A percentile compares a stretch with the other conserved stretches of the same genome.
Conservation (phyloP, 1,139 yeast genomes). For the Protomyces gravidus region DNA sequence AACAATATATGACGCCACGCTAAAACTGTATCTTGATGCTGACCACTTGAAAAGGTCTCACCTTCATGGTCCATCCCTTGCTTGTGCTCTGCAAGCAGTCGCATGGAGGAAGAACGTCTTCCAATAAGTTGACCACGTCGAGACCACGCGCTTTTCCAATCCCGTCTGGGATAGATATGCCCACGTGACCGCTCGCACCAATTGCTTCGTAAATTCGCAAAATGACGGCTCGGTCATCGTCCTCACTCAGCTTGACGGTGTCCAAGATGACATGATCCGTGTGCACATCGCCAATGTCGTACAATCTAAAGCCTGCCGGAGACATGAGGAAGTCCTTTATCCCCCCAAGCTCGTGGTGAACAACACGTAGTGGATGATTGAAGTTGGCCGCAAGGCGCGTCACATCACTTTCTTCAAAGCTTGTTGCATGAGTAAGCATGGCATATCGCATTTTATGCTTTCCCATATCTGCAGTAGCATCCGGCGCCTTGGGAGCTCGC, state of each 20-base stretch:
- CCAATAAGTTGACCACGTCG: not conserved
- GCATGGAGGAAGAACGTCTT: no score
- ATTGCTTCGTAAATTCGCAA: conserved; percentile 2
- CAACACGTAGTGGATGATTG: conserved; percentile 52
- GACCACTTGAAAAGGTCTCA: not conserved
- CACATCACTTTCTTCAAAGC: conserved; percentile 53
- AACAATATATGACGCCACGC: not conserved
- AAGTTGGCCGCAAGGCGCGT: conserved; percentile 75
- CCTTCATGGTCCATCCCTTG: no score
- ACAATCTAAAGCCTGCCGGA: conserved; percentile 38
- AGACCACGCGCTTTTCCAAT: not conserved
- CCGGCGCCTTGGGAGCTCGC: conserved; percentile 80
- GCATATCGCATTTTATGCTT: conserved; percentile 78
- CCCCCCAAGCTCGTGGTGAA: conserved; percentile 18
- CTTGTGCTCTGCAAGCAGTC: no score
- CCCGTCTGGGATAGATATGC: not conserved
- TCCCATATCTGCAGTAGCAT: conserved; percentile 88
- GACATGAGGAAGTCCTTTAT: not conserved
- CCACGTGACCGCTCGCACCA: not conserved
- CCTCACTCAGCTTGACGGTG: conserved; percentile 82
- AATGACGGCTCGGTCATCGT: conserved; percentile 36
- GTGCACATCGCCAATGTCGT: conserved; percentile 42
- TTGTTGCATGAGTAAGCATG: conserved; percentile 71
- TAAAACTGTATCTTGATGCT: not conserved
- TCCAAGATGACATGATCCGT: conserved; percentile 60